Percentiles rank a stretch among this genome's conserved stretches.
phyloP scores from a whole-genome alignment of 768 basidiomycete genomes.

The Podaxis pistillaris region DNA sequence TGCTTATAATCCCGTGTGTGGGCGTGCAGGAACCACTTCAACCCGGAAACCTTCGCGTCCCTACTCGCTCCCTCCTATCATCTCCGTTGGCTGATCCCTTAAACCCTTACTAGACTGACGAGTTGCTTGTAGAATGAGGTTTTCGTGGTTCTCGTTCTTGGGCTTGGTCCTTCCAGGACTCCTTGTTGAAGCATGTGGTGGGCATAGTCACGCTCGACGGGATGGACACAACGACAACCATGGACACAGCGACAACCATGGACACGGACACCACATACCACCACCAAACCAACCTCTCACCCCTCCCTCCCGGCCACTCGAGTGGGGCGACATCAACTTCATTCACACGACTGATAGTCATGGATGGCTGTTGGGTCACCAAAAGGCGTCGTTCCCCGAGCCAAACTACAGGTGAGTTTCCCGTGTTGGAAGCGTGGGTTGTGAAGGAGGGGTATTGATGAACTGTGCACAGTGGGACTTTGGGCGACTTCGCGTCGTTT shows the following conservation, averaged over 20 bases:
- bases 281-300: slow-evolving; percentile 42
- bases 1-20: no score
- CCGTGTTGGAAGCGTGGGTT: background rate
- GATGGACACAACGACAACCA: background rate
- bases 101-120: background rate
- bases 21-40: no score
- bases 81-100: background rate
- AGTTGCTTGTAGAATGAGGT: background rate
- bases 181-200: slow-evolving; percentile 5
- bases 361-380: slow-evolving; percentile 75
- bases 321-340: slow-evolving; percentile 90
- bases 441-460: slow-evolving; percentile 14
- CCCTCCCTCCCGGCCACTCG: slow-evolving; percentile 62
- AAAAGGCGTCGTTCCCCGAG: slow-evolving; percentile 69
- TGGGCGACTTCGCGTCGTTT: slow-evolving; percentile 87
- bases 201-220: slow-evolving; percentile 4
- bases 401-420: slow-evolving; percentile 54
- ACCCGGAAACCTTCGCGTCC: no score
- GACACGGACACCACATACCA: slow-evolving; percentile 33
- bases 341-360: slow-evolving; percentile 85
- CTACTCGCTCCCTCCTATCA: background rate
- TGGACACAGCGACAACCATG: slow-evolving; percentile 10
- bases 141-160: background rate
- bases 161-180: background rate
- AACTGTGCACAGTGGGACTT: slow-evolving; percentile 28